Conservation (phyloP, 1,139 yeast genomes). For the Nakaseomyces delphensis region DNA sequence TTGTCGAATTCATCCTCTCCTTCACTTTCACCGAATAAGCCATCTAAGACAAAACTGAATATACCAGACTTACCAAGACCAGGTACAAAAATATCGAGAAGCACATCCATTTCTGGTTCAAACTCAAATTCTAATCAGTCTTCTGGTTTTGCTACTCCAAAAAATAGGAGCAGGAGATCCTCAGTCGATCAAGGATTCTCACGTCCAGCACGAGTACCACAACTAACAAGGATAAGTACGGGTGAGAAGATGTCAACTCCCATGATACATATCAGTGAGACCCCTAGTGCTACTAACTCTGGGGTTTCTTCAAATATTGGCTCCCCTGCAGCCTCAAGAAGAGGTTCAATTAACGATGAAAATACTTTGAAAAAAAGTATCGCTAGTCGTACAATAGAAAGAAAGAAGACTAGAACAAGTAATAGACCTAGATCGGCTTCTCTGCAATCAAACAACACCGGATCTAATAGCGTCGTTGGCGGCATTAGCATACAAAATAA, state of each 20-base stretch:
- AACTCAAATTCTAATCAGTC: conserved; percentile 2
- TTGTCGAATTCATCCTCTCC: conserved; percentile 10
- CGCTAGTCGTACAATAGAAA: neutral
- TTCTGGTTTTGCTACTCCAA: conserved; percentile 10
- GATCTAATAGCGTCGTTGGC: neutral
- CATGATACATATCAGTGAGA: conserved; percentile 4
- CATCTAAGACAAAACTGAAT: neutral
- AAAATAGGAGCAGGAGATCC: conserved; percentile 6
- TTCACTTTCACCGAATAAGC: conserved; percentile 9
- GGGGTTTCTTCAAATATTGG: conserved; percentile 5
- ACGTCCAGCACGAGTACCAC: conserved; percentile 7
- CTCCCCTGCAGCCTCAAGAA: conserved; percentile 23
- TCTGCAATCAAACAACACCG: conserved; percentile 19
- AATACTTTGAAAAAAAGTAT: conserved; percentile 4
- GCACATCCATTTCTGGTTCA: neutral
- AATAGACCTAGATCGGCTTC: conserved; percentile 28
- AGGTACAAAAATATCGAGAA: neutral
- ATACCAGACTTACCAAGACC: conserved; percentile 1
- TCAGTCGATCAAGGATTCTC: conserved; percentile 8
- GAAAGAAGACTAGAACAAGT: conserved; percentile 5
- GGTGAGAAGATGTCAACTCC: conserved; percentile 8
- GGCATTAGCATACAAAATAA: neutral
- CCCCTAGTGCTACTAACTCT: neutral
- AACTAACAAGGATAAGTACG: conserved; percentile 8
- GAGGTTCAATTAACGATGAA: conserved; percentile 12